A percentile compares a stretch with the other conserved stretches of the same genome.
These are phyloP conservation scores for Fusarium nygamai DNA, from an alignment of 2,329 filamentous ascomycete species.

Conservation along the genomic window DNA sequence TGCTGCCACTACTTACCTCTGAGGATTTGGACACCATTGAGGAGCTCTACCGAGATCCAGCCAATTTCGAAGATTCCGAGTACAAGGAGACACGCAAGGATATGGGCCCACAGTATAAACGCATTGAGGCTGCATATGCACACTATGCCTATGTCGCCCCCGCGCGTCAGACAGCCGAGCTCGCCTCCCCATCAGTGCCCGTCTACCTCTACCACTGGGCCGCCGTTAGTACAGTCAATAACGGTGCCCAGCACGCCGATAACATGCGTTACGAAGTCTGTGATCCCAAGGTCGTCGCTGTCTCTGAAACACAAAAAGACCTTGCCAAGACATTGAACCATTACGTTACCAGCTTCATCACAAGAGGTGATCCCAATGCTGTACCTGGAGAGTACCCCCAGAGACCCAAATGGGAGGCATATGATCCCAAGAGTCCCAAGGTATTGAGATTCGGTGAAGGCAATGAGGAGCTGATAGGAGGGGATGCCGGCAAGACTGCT, in stretches of 20 bases:
- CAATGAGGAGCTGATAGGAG: slow-evolving; percentile 60
- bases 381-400: slow-evolving; percentile 32
- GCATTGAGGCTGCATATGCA: slow-evolving; percentile 63
- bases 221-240: slow-evolving; percentile 53
- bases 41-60: slow-evolving; percentile 69
- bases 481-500: slow-evolving; percentile 49
- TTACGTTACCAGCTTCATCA: slow-evolving; percentile 61
- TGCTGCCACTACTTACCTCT: slow-evolving; percentile 66
- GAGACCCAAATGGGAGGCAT: slow-evolving; percentile 51
- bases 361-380: slow-evolving; percentile 56
- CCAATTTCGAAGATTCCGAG: slow-evolving; percentile 28
- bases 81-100: slow-evolving; percentile 52
- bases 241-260: slow-evolving; percentile 59
- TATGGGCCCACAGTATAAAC: slow-evolving; percentile 63
- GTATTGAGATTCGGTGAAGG: slow-evolving; percentile 57
- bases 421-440: slow-evolving; percentile 40
- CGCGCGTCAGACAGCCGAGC: slow-evolving; percentile 58
- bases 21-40: slow-evolving; percentile 65
- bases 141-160: slow-evolving; percentile 65
- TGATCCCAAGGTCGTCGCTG: slow-evolving; percentile 46
- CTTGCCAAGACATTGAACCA: slow-evolving; percentile 56
- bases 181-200: slow-evolving; percentile 26
- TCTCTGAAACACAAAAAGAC: slow-evolving; percentile 53
- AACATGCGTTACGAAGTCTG: slow-evolving; percentile 60
- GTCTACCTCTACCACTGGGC: slow-evolving; percentile 54